Base-by-base conservation (phyloP, 2,329 filamentous ascomycete species). In the Aspergillus ibericus region DNA sequence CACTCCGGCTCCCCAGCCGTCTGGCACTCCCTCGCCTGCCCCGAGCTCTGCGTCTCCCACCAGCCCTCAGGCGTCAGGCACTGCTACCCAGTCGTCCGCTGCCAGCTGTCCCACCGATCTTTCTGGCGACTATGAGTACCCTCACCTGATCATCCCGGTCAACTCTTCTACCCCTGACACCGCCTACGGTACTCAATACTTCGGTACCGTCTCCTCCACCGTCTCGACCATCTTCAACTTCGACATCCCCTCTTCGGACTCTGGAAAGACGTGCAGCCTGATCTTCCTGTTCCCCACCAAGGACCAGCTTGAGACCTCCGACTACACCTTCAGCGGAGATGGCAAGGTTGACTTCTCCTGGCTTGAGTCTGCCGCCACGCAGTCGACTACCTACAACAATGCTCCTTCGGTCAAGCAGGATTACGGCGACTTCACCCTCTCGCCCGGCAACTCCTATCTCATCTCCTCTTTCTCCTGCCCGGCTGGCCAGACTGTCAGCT, bases 201-300 rank as follows among this genome's bases (percentile, higher is more conserved):
- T 83, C 62, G 86, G 85, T 54, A 80, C 81, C 10, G 77, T 88
- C 36, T 83, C 82, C 12, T 72, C 78, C 16, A 77, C 73, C 18
- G 72, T 83, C 50, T 83, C 82, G 9, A 82, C 83, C 12, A 82
- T 89, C 68, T 90, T 88, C 82, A 88, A 88, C 77, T 90, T 90
- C 74, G 85, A 88, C 68, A 83, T 90, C 44, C 83, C 83, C 1
- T 61, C 72, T 4, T 72, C 75, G 5, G 80, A 85, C 65, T 65
- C 77, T 8, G 84, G 83, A 64, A 84, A 85, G 74, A 83, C 83
- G 67, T 91, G 88, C 77, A 82, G 80, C 56, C 77, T 90, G 8
- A 77, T 86, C 57, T 90, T 90, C 82, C 77, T 88, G 46, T 83
- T 89, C 74, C 88, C 88, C 10, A 64, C 77, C 52, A 72, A 84